Base-by-base conservation (phyloP, 441 rosid species). In the Populus hybrid region DNA sequence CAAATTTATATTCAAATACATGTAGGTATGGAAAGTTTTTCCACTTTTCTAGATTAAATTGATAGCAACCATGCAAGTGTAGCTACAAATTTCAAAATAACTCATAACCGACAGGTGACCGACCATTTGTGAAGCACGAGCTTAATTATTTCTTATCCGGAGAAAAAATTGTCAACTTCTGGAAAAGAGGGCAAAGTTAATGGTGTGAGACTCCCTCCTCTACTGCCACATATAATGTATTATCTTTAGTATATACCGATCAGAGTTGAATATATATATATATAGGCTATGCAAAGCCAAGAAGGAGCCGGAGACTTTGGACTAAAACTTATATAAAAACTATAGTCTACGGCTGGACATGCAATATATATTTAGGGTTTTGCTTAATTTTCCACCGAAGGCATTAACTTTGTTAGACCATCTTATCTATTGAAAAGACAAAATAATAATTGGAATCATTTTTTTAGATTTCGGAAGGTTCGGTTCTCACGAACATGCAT, bases 81-180 rank as follows among this genome's bases (percentile, higher is more conserved):
- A 12, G 3, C 14, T 31, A 18, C 23, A 10, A 35, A 33, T 35
- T 59, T 31, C 76, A 59, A 33, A 73, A 8, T 56, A 64, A 66
- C 18, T 75, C 28, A 0, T 20, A 42, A 59, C 77, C 50, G 72
- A 75, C 77, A 42, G 4, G 36, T 67, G 24, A 56, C 77, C 45
- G 64, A 40, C 71, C 42, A 29, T 3, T 66, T 3, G 61, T 56
- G 28, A 2, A 24, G 29, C 23, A 36, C 53, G 29, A 9, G 26
- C 26, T 18, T 21, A 7, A 35, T 35, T 35, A 35, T 5, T 29
- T 29, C 2, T 38, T 38, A 1, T 38, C 10, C 42, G 10, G 8
- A 35, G 1, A 35, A 35, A 35, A 35, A 35, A 35, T 35, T 7
- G 38, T 35, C 38, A 35, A 35, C 38, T 35, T 35, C 38, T 35